Evolutionary conservation across 441 rosid species (phyloP), one percentile per base, ranked within the genome.

Genomic region (Cnidoscolus chayamansa): DNA sequence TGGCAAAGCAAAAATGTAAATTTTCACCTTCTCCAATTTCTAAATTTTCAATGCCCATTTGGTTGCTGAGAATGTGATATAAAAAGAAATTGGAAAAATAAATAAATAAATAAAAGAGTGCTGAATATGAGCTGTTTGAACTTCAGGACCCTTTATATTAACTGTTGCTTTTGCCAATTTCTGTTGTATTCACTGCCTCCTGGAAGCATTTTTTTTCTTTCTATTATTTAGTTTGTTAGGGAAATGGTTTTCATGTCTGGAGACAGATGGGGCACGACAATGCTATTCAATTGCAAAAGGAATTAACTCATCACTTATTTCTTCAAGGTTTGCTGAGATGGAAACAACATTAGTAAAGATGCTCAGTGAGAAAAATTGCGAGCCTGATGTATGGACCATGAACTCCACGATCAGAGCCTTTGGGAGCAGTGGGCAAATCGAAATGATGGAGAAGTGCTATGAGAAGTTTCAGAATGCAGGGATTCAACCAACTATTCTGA

Each of bases 391-490:
- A 15, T 91, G 97, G 97, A 90, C 97, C 62, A 86, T 91, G 97
- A 91, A 91, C 84, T 94, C 93, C 54, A 91, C 95, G 10, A 76
- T 91, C 56, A 86, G 98, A 80, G 97, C 97, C 77, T 94, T 91
- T 78, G 97, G 96, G n/a, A 79, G 86, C 72, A 90, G 85, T 51
- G 92, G 96, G 70, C 98, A 91, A 81, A 87, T 89, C 37, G 88
- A 83, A 71, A 91, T 84, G 72, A 93, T 90, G 96, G 96, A 93
- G 87, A 88, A 80, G 60, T 91, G 98, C 78, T 94, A 91, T 12
- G 97, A 91, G 55, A 91, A 89, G 91, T 94, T 91, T 81, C 95
- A 91, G 86, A 79, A 89, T 68, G 85, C 97, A 55, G 98, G 98
- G 73, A 89, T 94, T 62, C 88, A 85, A 75, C 96, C 98, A 11